Evolutionary conservation across 495 filamentous ascomycete genomes (phyloP).

Genomic region (Tuber umbilicatum): DNA sequence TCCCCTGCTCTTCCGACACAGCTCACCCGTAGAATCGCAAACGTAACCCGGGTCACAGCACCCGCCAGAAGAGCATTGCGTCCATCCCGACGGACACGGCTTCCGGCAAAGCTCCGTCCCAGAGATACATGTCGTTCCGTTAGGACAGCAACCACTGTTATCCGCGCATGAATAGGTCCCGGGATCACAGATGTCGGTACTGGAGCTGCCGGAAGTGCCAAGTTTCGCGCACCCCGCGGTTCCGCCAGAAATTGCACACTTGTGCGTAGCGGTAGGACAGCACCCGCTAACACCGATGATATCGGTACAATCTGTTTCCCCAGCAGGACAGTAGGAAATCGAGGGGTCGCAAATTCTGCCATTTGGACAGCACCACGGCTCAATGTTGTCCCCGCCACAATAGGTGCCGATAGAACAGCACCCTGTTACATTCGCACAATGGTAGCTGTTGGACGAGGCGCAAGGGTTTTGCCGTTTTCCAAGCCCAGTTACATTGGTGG

Average conservation of each 20-base stretch:
- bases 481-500: background rate
- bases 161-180: constrained; percentile 9
- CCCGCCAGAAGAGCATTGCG: constrained; percentile 11
- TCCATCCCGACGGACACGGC: background rate
- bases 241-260: constrained; percentile 5
- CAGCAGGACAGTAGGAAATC: background rate
- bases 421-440: background rate
- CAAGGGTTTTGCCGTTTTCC: constrained; percentile 4
- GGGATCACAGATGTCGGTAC: background rate
- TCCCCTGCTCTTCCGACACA: constrained; percentile 6
- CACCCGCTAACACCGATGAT: constrained; percentile 15
- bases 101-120: constrained; percentile 3
- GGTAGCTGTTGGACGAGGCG: background rate
- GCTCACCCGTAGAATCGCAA: constrained; percentile 2
- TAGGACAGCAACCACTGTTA: constrained; percentile 10
- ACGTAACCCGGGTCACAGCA: constrained; percentile 13
- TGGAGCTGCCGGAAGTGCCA: background rate
- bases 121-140: constrained; percentile 15
- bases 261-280: constrained; percentile 15
- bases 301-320: constrained; percentile 6
- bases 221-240: constrained; percentile 5
- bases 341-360: constrained; percentile 3
- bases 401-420: constrained; percentile 6
- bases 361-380: background rate
- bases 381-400: background rate